Evolutionary conservation across 2,329 filamentous ascomycete species (phyloP).

Genomic region (Cercospora sp.): DNA sequence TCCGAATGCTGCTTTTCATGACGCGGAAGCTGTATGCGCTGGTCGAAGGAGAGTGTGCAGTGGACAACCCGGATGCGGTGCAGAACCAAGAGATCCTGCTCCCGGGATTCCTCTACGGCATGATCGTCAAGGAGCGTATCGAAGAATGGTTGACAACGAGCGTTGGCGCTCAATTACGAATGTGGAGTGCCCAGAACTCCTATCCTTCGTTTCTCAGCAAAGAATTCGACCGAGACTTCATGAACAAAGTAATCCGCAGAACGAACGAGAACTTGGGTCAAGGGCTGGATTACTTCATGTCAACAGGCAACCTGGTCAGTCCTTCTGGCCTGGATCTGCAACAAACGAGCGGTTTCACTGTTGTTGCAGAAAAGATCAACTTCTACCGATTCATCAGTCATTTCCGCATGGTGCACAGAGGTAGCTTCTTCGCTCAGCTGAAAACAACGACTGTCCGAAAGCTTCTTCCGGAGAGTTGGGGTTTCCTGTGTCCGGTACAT

Average conservation of each 20-base stretch:
- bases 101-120: constrained; percentile 89
- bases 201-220: constrained; percentile 68
- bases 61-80: constrained; percentile 94
- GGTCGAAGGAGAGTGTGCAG: constrained; percentile 85
- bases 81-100: constrained; percentile 95
- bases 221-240: constrained; percentile 78
- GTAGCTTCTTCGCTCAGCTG: constrained; percentile 95
- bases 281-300: constrained; percentile 90
- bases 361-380: constrained; percentile 98
- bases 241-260: constrained; percentile 72
- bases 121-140: constrained; percentile 91
- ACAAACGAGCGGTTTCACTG: constrained; percentile 90
- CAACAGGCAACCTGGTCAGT: constrained; percentile 90
- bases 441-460: constrained; percentile 98
- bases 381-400: constrained; percentile 98
- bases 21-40: constrained; percentile 91
- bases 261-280: constrained; percentile 88
- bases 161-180: constrained; percentile 47
- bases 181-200: constrained; percentile 57
- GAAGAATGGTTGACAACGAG: constrained; percentile 79
- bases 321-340: constrained; percentile 91
- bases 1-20: constrained; percentile 92
- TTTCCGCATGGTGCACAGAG: constrained; percentile 98
- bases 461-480: constrained; percentile 93
- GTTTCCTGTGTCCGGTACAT: constrained; percentile 94